Conservation (phyloP, 805 yeast genomes). For the Yarrowia deformans region DNA sequence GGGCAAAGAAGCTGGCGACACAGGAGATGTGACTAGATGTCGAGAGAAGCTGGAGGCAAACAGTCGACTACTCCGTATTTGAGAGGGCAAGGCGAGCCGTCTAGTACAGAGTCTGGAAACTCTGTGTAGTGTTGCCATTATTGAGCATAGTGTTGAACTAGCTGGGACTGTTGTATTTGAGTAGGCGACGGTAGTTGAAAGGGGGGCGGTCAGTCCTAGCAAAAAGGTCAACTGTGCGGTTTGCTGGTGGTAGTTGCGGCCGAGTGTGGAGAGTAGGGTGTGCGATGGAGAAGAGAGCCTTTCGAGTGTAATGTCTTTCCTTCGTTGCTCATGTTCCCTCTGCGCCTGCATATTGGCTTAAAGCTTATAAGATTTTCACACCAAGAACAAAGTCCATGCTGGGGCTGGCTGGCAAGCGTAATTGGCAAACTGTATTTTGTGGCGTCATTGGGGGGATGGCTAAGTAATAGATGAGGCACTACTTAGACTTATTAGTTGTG, state of each 20-base stretch:
- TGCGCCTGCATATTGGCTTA: slow-evolving; percentile 38
- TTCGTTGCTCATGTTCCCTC: slow-evolving; percentile 39
- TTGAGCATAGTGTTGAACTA: slow-evolving; percentile 40
- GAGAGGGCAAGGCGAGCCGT: slow-evolving; percentile 28
- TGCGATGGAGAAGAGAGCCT: slow-evolving; percentile 12
- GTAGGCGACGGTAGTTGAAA: slow-evolving; percentile 19
- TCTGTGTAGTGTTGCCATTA: slow-evolving; percentile 38
- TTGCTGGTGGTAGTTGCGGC: too few species aligned
- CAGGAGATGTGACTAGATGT: neutral
- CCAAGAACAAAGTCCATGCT: slow-evolving; percentile 5
- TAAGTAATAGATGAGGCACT: too few species aligned
- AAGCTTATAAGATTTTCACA: slow-evolving; percentile 33
- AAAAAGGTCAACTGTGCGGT: too few species aligned
- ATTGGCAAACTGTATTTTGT: slow-evolving; percentile 6
- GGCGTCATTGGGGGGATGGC: neutral
- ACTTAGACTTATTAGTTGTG: too few species aligned
- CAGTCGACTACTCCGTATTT: neutral
- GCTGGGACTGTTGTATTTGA: slow-evolving; percentile 28
- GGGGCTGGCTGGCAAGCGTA: slow-evolving; percentile 19
- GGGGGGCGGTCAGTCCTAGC: slow-evolving; percentile 10
- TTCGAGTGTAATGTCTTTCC: slow-evolving; percentile 18
- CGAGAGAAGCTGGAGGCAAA: too few species aligned
- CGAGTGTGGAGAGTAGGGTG: neutral
- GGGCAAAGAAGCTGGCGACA: neutral
- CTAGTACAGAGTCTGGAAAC: slow-evolving; percentile 39